Evolutionary conservation across 495 filamentous ascomycete species (phyloP).

Genomic region (Cryomyces minteri): DNA sequence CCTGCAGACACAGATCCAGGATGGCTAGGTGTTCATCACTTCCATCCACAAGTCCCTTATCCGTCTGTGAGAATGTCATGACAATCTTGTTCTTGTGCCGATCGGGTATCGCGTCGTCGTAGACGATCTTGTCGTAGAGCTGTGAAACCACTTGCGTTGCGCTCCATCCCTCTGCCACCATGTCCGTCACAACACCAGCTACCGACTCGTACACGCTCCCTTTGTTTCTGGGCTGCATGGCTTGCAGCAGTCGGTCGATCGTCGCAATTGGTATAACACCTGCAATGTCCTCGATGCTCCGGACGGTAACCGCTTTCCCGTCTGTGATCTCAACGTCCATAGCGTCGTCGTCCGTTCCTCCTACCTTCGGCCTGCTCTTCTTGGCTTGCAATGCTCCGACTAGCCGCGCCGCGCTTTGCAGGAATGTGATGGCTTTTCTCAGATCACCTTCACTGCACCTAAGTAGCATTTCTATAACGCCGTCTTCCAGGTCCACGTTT

Average conservation of each 20-base stretch:
- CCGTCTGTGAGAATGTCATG: constrained; percentile 74
- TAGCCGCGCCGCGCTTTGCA: constrained; percentile 77
- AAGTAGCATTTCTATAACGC: constrained; percentile 67
- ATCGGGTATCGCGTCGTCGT: constrained; percentile 66
- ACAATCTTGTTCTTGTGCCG: constrained; percentile 82
- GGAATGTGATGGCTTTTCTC: constrained; percentile 85
- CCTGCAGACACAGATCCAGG: constrained; percentile 62
- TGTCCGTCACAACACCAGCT: constrained; percentile 59
- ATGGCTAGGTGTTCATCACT: constrained; percentile 88
- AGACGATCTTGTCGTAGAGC: constrained; percentile 70
- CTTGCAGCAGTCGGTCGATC: constrained; percentile 48
- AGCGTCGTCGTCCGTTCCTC: constrained; percentile 27
- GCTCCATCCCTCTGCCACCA: constrained; percentile 97
- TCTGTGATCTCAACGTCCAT: constrained; percentile 30
- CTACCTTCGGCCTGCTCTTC: constrained; percentile 28
- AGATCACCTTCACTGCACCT: constrained; percentile 84
- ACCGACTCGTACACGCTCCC: constrained; percentile 54
- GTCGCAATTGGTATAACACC: constrained; percentile 70
- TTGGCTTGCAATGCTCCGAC: constrained; percentile 36
- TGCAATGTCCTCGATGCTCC: constrained; percentile 82
- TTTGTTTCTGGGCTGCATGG: constrained; percentile 50
- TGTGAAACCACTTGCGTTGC: constrained; percentile 77
- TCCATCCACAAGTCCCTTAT: constrained; percentile 94
- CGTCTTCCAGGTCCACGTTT: constrained; percentile 52
- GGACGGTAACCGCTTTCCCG: constrained; percentile 43